These are phyloP conservation scores for Xylaria curta DNA, from an alignment of 495 filamentous ascomycete genomes.

Conservation along the genomic window DNA sequence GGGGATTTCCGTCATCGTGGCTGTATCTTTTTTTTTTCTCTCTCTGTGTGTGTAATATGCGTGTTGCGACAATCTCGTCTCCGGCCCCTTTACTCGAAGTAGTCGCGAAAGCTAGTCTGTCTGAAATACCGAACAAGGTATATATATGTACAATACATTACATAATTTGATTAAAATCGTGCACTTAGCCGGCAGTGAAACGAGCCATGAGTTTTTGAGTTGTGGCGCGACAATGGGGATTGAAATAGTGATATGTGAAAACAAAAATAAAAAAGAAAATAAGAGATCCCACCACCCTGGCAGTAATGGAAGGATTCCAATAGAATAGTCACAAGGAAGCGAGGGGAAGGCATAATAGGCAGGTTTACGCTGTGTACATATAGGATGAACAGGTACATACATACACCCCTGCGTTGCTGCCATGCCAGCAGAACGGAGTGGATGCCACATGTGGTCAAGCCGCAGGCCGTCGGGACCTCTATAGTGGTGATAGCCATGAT, in stretches of 20 bases:
- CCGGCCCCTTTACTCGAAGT: background rate
- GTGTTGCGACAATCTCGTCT: background rate
- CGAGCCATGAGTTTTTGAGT: background rate
- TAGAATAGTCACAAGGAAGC: slow-evolving; percentile 2
- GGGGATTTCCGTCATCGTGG: background rate
- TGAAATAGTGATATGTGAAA: background rate
- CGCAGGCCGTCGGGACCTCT: background rate
- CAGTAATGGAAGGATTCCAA: background rate
- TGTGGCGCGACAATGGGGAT: background rate
- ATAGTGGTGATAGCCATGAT: background rate
- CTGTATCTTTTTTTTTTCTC: background rate
- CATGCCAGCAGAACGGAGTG: slow-evolving; percentile 3
- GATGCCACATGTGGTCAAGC: slow-evolving; percentile 13
- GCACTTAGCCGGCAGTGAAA: background rate
- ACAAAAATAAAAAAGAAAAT: background rate
- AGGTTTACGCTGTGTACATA: background rate
- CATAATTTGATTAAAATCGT: background rate
- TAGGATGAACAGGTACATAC: background rate
- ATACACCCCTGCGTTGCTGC: slow-evolving; percentile 3
- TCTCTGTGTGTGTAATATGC: too few relatives aligned
- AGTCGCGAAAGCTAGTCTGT: background rate
- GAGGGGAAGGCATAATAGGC: background rate
- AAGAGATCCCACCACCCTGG: background rate
- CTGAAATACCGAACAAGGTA: background rate
- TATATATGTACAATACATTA: background rate